Base-by-base conservation (phyloP, 352 stramenopile genomes). In the Phytophthora agathidicida region DNA sequence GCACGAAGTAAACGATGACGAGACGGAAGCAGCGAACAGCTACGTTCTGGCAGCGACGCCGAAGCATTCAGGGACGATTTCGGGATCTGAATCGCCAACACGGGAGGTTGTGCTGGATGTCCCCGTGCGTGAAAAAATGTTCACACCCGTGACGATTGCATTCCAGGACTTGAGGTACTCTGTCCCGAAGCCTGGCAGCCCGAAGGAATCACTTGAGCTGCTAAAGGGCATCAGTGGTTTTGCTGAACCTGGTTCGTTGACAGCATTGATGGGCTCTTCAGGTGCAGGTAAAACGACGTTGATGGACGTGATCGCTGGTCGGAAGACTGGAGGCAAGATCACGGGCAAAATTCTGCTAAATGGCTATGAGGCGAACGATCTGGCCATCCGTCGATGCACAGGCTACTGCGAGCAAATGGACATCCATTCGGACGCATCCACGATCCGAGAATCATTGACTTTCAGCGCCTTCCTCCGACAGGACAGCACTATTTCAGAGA, bases 341-440 rank as follows among this genome's bases (percentile, higher is more conserved):
- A 60, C 37, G 0, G 87, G 87, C 13, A 68, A 88, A 5, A 79
- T 94, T 5, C 23, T 71, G 3, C 53, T 65, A 7, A 85, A 81
- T 28, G 72, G 72, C 11, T 69, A 74, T 30, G 50, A 64, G 3
- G 72, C 72, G 0, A 78, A 38, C 2, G 63, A 81, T n/a, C 30
- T 85, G 2, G 71, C 65, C 10, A 81, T 83, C 26, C 66, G 71
- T 11, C 63, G 74, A 7, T 58, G 43, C 30, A 85, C 72, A 19
- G 71, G 71, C 7, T 81, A 81, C 58, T 81, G 71, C 42, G 71
- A 81, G 51, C 89, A 97, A 49, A 91, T 96, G 60, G 90, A 97
- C 50, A 78, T 86, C 22, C 77, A 97, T 26, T 81, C 80, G 17
- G 74, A 89, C 24, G 96, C 88, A 7, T 77, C 83, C 2, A 98